A percentile compares a stretch with the other conserved stretches of the same genome.
phyloP scores from a whole-genome alignment of 176 grass and related monocot genomes.

The Aegilops tauschii region DNA sequence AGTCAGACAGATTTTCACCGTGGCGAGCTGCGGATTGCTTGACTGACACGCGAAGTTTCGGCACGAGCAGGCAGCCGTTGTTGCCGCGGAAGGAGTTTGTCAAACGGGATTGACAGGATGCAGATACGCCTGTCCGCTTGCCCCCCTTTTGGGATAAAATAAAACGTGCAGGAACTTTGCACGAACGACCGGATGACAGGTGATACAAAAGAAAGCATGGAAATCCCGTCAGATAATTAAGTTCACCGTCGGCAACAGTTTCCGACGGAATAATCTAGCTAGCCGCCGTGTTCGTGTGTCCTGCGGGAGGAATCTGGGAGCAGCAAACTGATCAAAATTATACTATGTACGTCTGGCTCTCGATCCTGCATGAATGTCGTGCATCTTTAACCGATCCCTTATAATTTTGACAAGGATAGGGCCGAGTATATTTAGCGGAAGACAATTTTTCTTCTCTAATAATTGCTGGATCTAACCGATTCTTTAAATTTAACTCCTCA shows the following conservation, averaged over 20 bases:
- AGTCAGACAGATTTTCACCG: neutral
- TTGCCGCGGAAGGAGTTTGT: neutral
- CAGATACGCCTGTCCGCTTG: neutral
- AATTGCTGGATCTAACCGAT: too few species aligned
- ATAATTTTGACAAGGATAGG: too few species aligned
- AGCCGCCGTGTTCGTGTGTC: neutral
- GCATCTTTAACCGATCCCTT: neutral
- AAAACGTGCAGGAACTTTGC: neutral
- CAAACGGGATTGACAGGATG: neutral
- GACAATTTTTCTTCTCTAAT: too few species aligned
- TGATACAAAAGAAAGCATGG: neutral
- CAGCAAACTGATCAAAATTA: neutral
- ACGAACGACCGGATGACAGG: neutral
- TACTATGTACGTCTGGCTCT: neutral
- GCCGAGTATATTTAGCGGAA: too few species aligned
- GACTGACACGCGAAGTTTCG: constrained; percentile 34
- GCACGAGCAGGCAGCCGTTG: neutral
- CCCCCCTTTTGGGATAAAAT: neutral
- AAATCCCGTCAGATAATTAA: neutral
- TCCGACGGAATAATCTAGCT: neutral
- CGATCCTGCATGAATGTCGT: neutral
- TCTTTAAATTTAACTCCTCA: too few species aligned
- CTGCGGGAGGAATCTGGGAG: neutral
- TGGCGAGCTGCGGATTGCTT: neutral
- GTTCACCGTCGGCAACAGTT: neutral